Conservation (phyloP, 1,284 basidiomycete species). For the Coriolopsis trogii region DNA sequence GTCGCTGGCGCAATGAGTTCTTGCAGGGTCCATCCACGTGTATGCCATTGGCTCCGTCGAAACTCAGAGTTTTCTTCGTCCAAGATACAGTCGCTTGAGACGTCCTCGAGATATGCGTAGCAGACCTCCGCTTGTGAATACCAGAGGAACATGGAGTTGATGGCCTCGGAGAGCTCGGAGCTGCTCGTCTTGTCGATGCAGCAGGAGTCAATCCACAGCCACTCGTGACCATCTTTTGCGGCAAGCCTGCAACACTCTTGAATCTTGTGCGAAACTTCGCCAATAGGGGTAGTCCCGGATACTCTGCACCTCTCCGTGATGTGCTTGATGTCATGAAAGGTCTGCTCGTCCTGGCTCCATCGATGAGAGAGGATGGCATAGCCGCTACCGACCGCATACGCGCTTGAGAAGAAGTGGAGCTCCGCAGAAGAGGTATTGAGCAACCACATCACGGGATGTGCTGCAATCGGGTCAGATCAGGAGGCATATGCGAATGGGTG, state of each 20-base stretch:
- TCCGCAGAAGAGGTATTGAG: background rate
- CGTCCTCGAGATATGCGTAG: conserved; percentile 15
- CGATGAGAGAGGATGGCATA: conserved; percentile 6
- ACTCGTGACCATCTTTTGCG: background rate
- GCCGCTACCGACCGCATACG: background rate
- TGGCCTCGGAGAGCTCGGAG: conserved; percentile 15
- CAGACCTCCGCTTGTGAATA: conserved; percentile 11
- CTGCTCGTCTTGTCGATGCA: conserved; percentile 21
- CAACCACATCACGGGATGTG: background rate
- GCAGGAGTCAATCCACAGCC: conserved; percentile 18
- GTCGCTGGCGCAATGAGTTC: conserved; percentile 12
- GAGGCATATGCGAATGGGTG: too few species aligned
- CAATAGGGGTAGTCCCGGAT: background rate
- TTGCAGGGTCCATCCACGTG: conserved; percentile 18
- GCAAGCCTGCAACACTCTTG: background rate
- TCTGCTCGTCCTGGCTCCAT: background rate
- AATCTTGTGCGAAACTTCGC: background rate
- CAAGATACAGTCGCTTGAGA: background rate
- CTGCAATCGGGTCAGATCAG: background rate
- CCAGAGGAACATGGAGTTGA: conserved; percentile 18
- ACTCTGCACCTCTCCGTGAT: background rate
- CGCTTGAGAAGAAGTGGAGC: background rate
- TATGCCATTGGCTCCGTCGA: conserved; percentile 10
- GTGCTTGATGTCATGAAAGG: background rate
- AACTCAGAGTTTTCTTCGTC: conserved; percentile 4